These are phyloP conservation scores for Athelia sp. DNA, from an alignment of 1,284 basidiomycete genomes.

Conservation along the genomic window DNA sequence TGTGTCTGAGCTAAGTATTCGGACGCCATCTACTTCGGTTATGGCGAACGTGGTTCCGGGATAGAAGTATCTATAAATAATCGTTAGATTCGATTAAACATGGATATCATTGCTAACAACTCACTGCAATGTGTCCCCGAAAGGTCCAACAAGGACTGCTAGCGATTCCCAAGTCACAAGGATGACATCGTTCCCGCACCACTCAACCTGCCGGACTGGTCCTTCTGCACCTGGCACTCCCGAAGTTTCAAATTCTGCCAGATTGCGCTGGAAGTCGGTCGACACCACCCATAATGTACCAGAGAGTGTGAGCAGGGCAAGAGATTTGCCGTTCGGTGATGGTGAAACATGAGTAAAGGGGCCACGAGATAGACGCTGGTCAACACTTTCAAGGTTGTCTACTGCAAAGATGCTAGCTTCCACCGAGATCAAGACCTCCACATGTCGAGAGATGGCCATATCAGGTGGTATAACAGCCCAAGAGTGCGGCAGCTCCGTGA, in stretches of 20 bases:
- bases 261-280: constrained; percentile 83
- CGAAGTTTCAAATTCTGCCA: constrained; percentile 80
- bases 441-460: constrained; percentile 78
- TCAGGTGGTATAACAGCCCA: constrained; percentile 90
- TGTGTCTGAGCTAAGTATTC: constrained; percentile 73
- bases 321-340: constrained; percentile 91
- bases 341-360: constrained; percentile 86
- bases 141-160: constrained; percentile 86
- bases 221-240: constrained; percentile 47
- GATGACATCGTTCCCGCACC: constrained; percentile 97
- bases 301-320: constrained; percentile 76
- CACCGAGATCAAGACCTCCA: constrained; percentile 80
- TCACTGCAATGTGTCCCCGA: constrained; percentile 82
- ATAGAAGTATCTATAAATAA: constrained; percentile 66
- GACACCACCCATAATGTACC: constrained; percentile 89
- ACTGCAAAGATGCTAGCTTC: constrained; percentile 76
- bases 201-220: constrained; percentile 69
- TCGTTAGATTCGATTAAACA: background rate
- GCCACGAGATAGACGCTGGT: constrained; percentile 85
- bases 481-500: constrained; percentile 72
- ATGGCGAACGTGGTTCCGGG: constrained; percentile 72
- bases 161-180: constrained; percentile 81
- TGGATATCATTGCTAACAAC: constrained; percentile 23
- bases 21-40: constrained; percentile 85
- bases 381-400: constrained; percentile 81